Base-by-base conservation (phyloP, 108 stramenopile species). In the Cafeteria roenbergensis region DNA sequence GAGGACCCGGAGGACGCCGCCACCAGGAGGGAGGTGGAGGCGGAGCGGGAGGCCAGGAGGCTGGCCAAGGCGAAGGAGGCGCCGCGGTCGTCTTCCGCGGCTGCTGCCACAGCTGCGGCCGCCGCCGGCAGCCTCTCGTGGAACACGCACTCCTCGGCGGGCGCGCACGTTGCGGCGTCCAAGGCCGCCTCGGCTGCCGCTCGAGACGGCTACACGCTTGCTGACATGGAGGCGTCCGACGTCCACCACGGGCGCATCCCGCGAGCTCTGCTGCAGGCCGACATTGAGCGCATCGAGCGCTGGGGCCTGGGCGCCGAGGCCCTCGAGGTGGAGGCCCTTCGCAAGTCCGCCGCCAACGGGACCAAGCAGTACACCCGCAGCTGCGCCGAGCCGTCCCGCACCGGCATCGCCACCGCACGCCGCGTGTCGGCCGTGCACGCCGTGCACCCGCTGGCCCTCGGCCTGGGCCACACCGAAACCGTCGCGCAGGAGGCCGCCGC, bases 181-280 rank as follows among this genome's bases (percentile, higher is more conserved):
- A n/a, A n/a, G n/a, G n/a, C n/a, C n/a, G n/a, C n/a, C n/a, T n/a
- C n/a, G n/a, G n/a, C n/a, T n/a, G n/a, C n/a, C n/a, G n/a, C n/a
- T n/a, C n/a, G n/a, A n/a, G n/a, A n/a, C n/a, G n/a, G 67, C n/a
- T 95, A 95, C 79, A 78, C 74, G 0, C 68, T 95, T 26, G 71
- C 76, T n/a, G 83, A 90, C 62, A 91, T 94, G 89, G 90, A 88
- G 24, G 90, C 94, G 14, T 90, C 91, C 21, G 86, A 89, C 82
- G 93, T 96, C 12, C 93, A 99, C 76, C 93, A 90, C 78, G 97
- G 97, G 27, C 79, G 76, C 28, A 72, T 99, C 22, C 95, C 94
- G 34, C 94, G 94, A 75, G 71, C 86, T 26, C 76, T 93, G 26
- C 60, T 99, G 50, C 88, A 85, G 37, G 74, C 82, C 55, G 93